Evolutionary conservation across 2,329 filamentous ascomycete species (phyloP).

Genomic region (Teratosphaeria pseudoeucalypti): DNA sequence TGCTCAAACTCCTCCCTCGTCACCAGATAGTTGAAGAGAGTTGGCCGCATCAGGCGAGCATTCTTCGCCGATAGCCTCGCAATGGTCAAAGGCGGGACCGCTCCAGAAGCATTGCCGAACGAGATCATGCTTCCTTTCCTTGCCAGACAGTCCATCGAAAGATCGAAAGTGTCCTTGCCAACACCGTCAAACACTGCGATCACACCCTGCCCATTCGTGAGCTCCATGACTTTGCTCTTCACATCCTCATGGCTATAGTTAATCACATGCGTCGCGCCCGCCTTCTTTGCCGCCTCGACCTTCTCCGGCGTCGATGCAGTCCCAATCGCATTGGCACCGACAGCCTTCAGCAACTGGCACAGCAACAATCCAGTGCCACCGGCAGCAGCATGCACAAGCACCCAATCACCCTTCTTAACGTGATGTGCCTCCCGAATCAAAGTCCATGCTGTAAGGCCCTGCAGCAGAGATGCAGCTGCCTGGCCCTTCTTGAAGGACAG

Average conservation of each 20-base stretch:
- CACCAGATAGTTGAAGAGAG: conserved; percentile 58
- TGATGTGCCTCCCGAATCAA: conserved; percentile 62
- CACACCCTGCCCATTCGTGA: conserved; percentile 63
- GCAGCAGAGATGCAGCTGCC: conserved; percentile 61
- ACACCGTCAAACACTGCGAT: conserved; percentile 78
- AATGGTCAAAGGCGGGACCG: conserved; percentile 59
- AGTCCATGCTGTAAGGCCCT: conserved; percentile 73
- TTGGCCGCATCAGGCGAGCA: conserved; percentile 63
- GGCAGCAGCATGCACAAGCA: conserved; percentile 75
- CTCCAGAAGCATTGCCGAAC: conserved; percentile 74
- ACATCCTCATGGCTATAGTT: conserved; percentile 55
- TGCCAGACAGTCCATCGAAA: conserved; percentile 61
- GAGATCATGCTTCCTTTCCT: conserved; percentile 67
- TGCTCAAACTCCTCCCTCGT: conserved; percentile 60
- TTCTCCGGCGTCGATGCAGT: conserved; percentile 68
- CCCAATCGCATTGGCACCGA: conserved; percentile 70
- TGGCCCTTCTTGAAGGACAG: conserved; percentile 48
- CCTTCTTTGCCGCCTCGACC: conserved; percentile 54
- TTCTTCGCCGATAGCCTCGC: conserved; percentile 61
- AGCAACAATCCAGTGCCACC: conserved; percentile 71
- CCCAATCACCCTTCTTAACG: conserved; percentile 67
- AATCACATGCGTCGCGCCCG: conserved; percentile 62
- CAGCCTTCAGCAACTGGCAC: conserved; percentile 59
- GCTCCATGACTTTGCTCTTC: conserved; percentile 50
- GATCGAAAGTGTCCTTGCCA: conserved; percentile 74